These are phyloP conservation scores for Omphalotus guepiniiformis DNA, from an alignment of 768 basidiomycete species.

Conservation along the genomic window DNA sequence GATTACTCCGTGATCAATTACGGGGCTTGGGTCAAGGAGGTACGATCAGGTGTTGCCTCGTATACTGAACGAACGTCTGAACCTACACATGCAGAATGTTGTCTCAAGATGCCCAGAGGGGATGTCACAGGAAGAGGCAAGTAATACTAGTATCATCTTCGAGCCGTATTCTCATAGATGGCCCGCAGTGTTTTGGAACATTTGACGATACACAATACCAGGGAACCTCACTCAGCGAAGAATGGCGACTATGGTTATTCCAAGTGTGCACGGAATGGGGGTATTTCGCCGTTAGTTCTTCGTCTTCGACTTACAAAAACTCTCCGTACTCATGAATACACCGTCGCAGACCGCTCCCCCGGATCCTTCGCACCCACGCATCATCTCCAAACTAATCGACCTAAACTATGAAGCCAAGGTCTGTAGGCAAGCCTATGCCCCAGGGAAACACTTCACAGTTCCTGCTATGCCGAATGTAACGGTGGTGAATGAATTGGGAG, in stretches of 20 bases:
- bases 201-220: slow-evolving; percentile 64
- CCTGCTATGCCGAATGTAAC: slow-evolving; percentile 76
- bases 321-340: too few relatives aligned
- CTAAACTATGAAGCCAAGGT: slow-evolving; percentile 43
- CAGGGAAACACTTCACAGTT: slow-evolving; percentile 70
- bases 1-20: slow-evolving; percentile 69
- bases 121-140: slow-evolving; percentile 45
- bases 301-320: neutral
- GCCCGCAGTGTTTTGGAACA: slow-evolving; percentile 78
- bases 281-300: slow-evolving; percentile 67
- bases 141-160: slow-evolving; percentile 7
- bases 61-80: neutral
- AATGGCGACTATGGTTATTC: slow-evolving; percentile 87
- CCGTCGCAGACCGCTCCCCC: slow-evolving; percentile 74
- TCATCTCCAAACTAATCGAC: slow-evolving; percentile 76
- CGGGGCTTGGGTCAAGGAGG: slow-evolving; percentile 72
- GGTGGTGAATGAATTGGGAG: slow-evolving; percentile 80
- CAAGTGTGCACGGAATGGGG: slow-evolving; percentile 97
- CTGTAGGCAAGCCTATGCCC: slow-evolving; percentile 60
- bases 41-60: slow-evolving; percentile 20
- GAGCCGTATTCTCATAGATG: neutral
- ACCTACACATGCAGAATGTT: slow-evolving; percentile 34
- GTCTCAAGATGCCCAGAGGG: slow-evolving; percentile 57
- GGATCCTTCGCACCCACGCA: slow-evolving; percentile 60
- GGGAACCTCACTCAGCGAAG: slow-evolving; percentile 56